A percentile compares a stretch with the other conserved stretches of the same genome.
Conservation (phyloP, 192 early-diverging fungal species). For the Podila horticola region DNA sequence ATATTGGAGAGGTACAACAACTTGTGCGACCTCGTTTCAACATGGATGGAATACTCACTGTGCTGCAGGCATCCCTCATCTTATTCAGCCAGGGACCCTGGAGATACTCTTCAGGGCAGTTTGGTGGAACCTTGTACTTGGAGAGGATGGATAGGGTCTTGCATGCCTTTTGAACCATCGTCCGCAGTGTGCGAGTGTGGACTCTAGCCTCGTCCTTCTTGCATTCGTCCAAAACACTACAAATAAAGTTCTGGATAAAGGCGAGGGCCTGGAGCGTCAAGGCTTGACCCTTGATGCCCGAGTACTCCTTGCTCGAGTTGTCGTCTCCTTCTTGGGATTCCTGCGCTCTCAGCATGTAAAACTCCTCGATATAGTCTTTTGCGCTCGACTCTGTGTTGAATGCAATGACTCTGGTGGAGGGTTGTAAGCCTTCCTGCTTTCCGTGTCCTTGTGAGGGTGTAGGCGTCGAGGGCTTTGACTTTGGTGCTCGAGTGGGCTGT, state of each 20-base stretch:
- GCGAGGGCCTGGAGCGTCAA: conserved; percentile 36
- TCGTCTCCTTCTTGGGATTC: conserved; percentile 7
- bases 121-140: conserved; percentile 23
- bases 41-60: conserved; percentile 10
- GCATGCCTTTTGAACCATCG: conserved; percentile 52
- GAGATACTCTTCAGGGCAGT: conserved; percentile 16
- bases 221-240: conserved; percentile 29
- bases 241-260: conserved; percentile 47
- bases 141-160: conserved; percentile 36
- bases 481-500: conserved; percentile 30
- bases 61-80: conserved; percentile 26
- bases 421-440: conserved; percentile 9
- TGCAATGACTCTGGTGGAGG: conserved; percentile 17
- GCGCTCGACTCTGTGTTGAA: conserved; percentile 52
- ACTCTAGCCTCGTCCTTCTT: conserved; percentile 12
- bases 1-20: neutral
- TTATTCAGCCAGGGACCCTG: conserved; percentile 37
- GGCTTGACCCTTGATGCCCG: conserved; percentile 42
- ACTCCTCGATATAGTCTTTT: conserved; percentile 60
- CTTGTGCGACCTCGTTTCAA: neutral
- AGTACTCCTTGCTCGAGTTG: conserved; percentile 41
- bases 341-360: conserved; percentile 46
- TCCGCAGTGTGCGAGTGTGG: conserved; percentile 10
- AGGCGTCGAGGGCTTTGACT: conserved; percentile 42
- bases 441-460: conserved; percentile 4